These are phyloP conservation scores for Fusarium sp. DNA, from an alignment of 2,329 filamentous ascomycete species.

Conservation along the genomic window DNA sequence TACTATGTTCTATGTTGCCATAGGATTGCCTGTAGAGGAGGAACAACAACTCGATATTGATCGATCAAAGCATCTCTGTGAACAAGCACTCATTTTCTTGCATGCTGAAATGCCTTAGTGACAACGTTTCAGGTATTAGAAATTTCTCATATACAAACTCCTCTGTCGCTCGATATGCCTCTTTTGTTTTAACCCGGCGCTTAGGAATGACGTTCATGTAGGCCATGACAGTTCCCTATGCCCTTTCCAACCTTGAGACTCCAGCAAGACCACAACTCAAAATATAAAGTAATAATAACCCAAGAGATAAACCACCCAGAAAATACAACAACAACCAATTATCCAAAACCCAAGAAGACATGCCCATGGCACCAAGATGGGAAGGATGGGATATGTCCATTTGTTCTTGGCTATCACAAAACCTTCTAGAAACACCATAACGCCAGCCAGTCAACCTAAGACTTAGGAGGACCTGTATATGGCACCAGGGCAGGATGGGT, in stretches of 20 bases:
- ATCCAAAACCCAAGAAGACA: neutral
- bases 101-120: no score
- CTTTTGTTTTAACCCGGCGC: neutral
- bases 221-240: neutral
- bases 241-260: neutral
- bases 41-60: neutral
- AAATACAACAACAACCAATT: neutral
- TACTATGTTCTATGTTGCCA: neutral
- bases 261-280: neutral
- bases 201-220: neutral
- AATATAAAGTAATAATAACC: no score
- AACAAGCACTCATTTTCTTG: neutral
- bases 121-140: no score
- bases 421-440: no score
- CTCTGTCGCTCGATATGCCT: neutral
- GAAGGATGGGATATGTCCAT: no score
- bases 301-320: neutral
- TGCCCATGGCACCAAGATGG: no score
- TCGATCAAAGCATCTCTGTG: neutral
- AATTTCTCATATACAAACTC: no score
- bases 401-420: no score
- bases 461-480: no score
- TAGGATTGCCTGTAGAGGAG: neutral
- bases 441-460: no score
- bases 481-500: neutral